Base-by-base conservation (phyloP, 2,329 filamentous ascomycete species). In the Helicocarpus griseus region DNA sequence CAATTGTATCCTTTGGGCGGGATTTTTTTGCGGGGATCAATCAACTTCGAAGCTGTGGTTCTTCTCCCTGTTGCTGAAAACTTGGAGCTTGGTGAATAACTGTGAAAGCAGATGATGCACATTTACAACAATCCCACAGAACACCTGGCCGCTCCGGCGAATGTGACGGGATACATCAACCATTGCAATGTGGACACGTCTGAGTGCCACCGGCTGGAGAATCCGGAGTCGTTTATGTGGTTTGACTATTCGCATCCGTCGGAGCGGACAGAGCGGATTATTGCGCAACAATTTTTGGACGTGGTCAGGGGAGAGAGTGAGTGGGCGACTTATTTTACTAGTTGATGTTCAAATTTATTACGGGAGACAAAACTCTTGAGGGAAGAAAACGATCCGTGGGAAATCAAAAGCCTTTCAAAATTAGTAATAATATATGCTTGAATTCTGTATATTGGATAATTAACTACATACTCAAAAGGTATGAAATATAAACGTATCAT, bases 241-340 rank as follows among this genome's bases (percentile, higher is more conserved):
- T 86, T 76, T 59, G 86, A 90, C 66, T 78, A 82, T 62, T 65
- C 90, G 62, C 87, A 91, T 69, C 84, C 85, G 0, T 82, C 81
- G 31, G 75, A 82, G 67, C 78, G 80, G 66, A 77, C 82, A 5
- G 77, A 80, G 65, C 70, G 77, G 60, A 69, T 76, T 41, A 73
- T 83, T 48, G 81, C 79, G 19, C 68, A 67, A 53, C 74, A 79
- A 51, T 83, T 83, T 63, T 66, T 78, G 4, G 71, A 74, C 29
- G 74, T 82, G 1, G 65, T 83, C 5, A 65, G 70, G 28, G 80
- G 80, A 13, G 59, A 60, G 28, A 66, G 63, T 49, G 53, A 59
- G 41, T 69, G 54, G 43, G 62, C 62, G 13, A 57, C 51, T 3
- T 64, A 65, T 49, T 63, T 38, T 38, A 22, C 5, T 21, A 39